phyloP scores from a whole-genome alignment of 495 filamentous ascomycete genomes.

The Penicillium tannophilum region DNA sequence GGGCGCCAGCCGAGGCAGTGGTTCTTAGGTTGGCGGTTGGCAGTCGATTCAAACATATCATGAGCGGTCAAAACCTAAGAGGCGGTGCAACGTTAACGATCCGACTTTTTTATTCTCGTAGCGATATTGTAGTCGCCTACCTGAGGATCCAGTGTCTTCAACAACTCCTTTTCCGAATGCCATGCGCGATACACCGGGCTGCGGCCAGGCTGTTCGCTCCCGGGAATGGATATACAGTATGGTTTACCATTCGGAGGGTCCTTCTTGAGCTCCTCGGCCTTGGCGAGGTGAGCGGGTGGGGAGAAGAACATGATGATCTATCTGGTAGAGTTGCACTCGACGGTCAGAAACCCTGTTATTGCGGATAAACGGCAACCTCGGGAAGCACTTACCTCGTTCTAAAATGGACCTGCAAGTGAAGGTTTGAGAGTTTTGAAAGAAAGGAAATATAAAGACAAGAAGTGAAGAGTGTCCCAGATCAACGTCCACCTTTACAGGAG shows the following conservation, averaged over 20 bases:
- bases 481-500: constrained; percentile 2
- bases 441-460: constrained; percentile 1
- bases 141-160: constrained; percentile 74
- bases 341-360: not conserved
- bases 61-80: constrained; percentile 66
- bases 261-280: constrained; percentile 43
- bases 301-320: constrained; percentile 45
- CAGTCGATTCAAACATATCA: constrained; percentile 76
- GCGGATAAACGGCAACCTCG: constrained; percentile 1
- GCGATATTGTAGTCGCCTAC: constrained; percentile 37
- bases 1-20: constrained; percentile 79
- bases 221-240: constrained; percentile 67
- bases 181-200: constrained; percentile 82
- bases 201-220: constrained; percentile 70
- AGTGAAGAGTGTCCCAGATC: constrained; percentile 7
- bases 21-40: constrained; percentile 59
- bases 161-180: constrained; percentile 68
- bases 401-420: not conserved
- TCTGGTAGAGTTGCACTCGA: constrained; percentile 4
- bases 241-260: constrained; percentile 49
- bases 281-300: constrained; percentile 41
- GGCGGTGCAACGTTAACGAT: not conserved
- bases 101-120: not conserved
- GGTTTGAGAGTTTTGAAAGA: not conserved
- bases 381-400: constrained; percentile 10